Evolutionary conservation across 176 grass and related monocot species (phyloP), one percentile per base, ranked within the genome.

Genomic region (Juncus inflexus): DNA sequence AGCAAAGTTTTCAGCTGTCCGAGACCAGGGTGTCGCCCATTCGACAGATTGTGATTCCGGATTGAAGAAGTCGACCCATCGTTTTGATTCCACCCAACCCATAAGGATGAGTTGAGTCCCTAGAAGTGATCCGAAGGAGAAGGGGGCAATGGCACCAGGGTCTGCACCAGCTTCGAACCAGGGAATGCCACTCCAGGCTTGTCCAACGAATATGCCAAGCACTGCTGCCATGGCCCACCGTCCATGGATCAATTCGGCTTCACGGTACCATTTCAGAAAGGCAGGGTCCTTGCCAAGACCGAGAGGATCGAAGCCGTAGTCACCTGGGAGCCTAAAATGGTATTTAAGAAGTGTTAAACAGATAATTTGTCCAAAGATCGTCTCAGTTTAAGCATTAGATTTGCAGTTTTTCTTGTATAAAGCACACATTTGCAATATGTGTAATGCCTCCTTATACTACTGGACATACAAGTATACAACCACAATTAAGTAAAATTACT

Each of bases 21-120:
- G 87, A 4, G 88, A 99, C 94, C 94, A 99, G 1, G 94, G 94
- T 3, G 88, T 99, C 59, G 88, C 94, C 94, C 94, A 99, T 74
- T 90, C 85, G 2, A 92, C 75, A 39, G 88, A 45, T 76, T 99
- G 94, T 15, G 94, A 99, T 65, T 99, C 88, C 45, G 80, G 94
- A 77, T 92, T 92, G 94, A 99, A 99, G 88, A 97, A 97, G 82
- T 97, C 94, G 8, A 92, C 94, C 94, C 94, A 97, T 13, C 94
- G 83, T 84, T 97, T 97, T 1, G 94, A 86, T 67, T 97, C 94
- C 3, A 97, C 94, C 94, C 94, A 92, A 4, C 94, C 94, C 94
- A 97, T 97, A 37, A 97, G 94, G 71, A 97, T 58, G 67, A 97
- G 82, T 76, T 92, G 88, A 38, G 88, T 99, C 60, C 88, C 94